phyloP scores from a whole-genome alignment of 164 flowering plant species.

The Liriodendron chinense region DNA sequence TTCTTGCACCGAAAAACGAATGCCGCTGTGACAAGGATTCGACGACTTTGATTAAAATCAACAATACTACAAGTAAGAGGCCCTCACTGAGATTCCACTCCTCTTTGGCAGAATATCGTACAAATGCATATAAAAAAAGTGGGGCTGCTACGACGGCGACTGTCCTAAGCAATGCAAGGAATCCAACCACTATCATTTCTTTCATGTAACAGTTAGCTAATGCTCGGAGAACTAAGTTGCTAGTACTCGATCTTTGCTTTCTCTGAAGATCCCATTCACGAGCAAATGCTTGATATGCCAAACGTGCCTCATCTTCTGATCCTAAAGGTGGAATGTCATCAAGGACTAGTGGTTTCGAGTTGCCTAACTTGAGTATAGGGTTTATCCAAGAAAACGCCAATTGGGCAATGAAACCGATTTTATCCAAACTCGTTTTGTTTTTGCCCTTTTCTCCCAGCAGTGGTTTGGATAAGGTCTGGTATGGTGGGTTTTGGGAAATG shows the following conservation, averaged over 20 bases:
- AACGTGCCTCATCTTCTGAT: slow-evolving; percentile 53
- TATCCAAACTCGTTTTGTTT: slow-evolving; percentile 9
- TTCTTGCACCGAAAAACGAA: slow-evolving; percentile 55
- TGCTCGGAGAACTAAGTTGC: slow-evolving; percentile 41
- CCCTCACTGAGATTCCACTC: slow-evolving; percentile 34
- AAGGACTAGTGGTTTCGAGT: slow-evolving; percentile 49
- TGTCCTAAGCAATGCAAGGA: slow-evolving; percentile 48
- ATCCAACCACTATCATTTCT: slow-evolving; percentile 48
- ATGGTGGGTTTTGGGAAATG: slow-evolving; percentile 7
- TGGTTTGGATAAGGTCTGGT: slow-evolving; percentile 39
- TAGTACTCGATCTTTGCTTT: slow-evolving; percentile 13
- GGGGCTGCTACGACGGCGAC: slow-evolving; percentile 51
- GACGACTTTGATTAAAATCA: slow-evolving; percentile 47
- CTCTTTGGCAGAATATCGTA: slow-evolving; percentile 38
- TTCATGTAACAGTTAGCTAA: slow-evolving; percentile 49
- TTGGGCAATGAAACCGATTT: slow-evolving; percentile 39
- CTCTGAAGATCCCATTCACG: slow-evolving; percentile 35
- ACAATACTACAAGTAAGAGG: slow-evolving; percentile 45
- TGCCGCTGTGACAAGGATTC: slow-evolving; percentile 78
- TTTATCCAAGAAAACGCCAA: slow-evolving; percentile 76
- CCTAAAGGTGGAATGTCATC: slow-evolving; percentile 65
- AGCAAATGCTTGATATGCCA: slow-evolving; percentile 46
- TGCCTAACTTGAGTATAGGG: slow-evolving; percentile 58
- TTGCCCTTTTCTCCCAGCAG: slow-evolving; percentile 27
- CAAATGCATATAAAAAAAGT: slow-evolving; percentile 59